Conservation (phyloP, 768 basidiomycete genomes). For the Bullera alba region DNA sequence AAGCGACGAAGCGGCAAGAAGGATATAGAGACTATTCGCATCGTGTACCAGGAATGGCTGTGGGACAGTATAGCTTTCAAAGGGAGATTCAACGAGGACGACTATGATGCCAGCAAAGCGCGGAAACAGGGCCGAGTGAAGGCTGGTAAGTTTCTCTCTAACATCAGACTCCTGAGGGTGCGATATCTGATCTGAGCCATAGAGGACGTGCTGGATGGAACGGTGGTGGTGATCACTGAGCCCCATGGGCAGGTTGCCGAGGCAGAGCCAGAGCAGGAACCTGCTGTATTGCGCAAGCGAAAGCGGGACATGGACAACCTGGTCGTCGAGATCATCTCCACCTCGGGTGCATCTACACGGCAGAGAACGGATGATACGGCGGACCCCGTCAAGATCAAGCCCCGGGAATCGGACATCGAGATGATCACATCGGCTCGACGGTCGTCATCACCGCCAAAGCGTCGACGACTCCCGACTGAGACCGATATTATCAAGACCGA, state of each 20-base stretch:
- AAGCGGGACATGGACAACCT: slow-evolving; percentile 22
- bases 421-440: too few species aligned
- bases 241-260: neutral
- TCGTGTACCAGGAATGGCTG: slow-evolving; percentile 94
- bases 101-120: slow-evolving; percentile 36
- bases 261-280: slow-evolving; percentile 11
- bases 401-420: neutral
- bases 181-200: neutral
- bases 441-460: too few species aligned
- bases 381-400: neutral
- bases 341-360: too few species aligned
- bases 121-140: slow-evolving; percentile 17
- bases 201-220: slow-evolving; percentile 35
- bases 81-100: slow-evolving; percentile 50
- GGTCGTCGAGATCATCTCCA: slow-evolving; percentile 36
- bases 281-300: slow-evolving; percentile 34
- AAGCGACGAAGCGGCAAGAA: slow-evolving; percentile 46
- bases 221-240: neutral
- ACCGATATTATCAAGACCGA: neutral
- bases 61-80: slow-evolving; percentile 81
- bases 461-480: too few species aligned
- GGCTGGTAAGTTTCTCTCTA: slow-evolving; percentile 16
- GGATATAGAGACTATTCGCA: slow-evolving; percentile 56
- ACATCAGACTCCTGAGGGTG: neutral
- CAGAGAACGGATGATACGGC: neutral